These are phyloP conservation scores for Colletotrichum acutatum DNA, from an alignment of 2,329 filamentous ascomycete species.

Conservation along the genomic window DNA sequence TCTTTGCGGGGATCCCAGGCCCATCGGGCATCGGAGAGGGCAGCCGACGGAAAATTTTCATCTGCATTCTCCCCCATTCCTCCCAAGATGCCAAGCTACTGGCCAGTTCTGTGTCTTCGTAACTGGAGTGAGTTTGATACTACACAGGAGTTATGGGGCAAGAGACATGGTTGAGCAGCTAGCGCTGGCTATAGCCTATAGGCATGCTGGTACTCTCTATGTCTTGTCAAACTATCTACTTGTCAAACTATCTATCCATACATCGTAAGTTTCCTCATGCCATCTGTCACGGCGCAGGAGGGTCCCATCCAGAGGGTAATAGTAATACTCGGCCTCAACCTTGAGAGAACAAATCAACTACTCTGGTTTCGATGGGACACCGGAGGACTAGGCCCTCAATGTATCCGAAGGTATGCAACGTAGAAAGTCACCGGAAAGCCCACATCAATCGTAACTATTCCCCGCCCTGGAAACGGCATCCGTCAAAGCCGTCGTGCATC, in stretches of 20 bases:
- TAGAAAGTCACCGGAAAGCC: background rate
- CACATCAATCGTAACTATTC: constrained; percentile 8
- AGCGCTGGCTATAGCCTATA: constrained; percentile 2
- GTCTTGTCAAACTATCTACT: background rate
- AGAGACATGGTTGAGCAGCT: background rate
- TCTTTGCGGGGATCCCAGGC: constrained; percentile 1
- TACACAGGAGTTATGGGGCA: background rate
- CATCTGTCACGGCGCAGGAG: background rate
- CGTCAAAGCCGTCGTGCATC: background rate
- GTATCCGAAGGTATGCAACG: constrained; percentile 11
- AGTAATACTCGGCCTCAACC: background rate
- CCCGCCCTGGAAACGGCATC: constrained; percentile 3
- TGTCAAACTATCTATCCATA: background rate
- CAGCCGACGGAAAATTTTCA: constrained; percentile 27
- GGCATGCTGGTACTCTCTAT: background rate
- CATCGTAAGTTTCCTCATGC: constrained; percentile 24
- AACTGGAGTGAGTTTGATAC: background rate
- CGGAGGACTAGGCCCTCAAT: background rate
- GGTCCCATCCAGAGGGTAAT: background rate
- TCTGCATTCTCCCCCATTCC: constrained; percentile 2
- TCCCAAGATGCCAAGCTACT: background rate
- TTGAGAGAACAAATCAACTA: constrained; percentile 3
- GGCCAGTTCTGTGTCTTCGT: background rate
- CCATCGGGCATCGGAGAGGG: constrained; percentile 7
- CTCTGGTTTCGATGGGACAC: background rate